A percentile compares a stretch with the other conserved stretches of the same genome.
Conservation (phyloP, 371 early-diverging fungal species). For the Syncephalastrum contaminatum region DNA sequence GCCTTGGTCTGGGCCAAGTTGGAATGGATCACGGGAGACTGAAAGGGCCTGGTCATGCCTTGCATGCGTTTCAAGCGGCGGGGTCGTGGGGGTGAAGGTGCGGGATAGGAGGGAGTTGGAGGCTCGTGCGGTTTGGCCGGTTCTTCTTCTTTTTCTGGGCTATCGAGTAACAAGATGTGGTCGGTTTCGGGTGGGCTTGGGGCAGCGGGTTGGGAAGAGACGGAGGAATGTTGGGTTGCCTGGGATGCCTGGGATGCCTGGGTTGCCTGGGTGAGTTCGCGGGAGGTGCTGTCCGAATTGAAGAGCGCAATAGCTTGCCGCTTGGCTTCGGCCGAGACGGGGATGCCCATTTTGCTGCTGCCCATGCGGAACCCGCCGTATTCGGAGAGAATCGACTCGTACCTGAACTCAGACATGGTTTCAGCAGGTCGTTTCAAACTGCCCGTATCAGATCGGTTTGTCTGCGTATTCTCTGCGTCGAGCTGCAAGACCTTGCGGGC, state of each 20-base stretch:
- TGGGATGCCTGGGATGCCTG: neutral
- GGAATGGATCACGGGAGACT: conserved; percentile 36
- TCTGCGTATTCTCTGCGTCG: neutral
- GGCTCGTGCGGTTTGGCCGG: no score
- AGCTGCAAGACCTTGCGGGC: neutral
- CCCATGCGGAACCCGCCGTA: conserved; percentile 31
- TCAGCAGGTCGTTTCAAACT: conserved; percentile 24
- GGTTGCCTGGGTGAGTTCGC: conserved; percentile 7
- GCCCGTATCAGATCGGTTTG: conserved; percentile 2
- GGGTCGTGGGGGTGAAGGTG: conserved; percentile 2
- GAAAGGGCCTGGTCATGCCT: conserved; percentile 24
- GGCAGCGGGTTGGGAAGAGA: no score
- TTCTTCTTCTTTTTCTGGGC: neutral
- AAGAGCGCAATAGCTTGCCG: conserved; percentile 25
- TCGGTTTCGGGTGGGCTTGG: no score
- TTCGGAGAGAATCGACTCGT: conserved; percentile 17
- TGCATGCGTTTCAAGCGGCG: neutral
- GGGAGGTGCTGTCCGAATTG: conserved; percentile 6
- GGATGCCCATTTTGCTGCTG: conserved; percentile 6
- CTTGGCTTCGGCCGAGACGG: conserved; percentile 25
- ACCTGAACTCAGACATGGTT: conserved; percentile 10
- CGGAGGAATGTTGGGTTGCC: no score
- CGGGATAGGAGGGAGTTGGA: neutral
- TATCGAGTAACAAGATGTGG: neutral
- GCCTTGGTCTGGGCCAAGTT: conserved; percentile 34